Percentiles rank a stretch among this genome's conserved stretches.
Evolutionary conservation across 2,329 filamentous ascomycete species (phyloP).

Genomic region (Scedosporium boydii): DNA sequence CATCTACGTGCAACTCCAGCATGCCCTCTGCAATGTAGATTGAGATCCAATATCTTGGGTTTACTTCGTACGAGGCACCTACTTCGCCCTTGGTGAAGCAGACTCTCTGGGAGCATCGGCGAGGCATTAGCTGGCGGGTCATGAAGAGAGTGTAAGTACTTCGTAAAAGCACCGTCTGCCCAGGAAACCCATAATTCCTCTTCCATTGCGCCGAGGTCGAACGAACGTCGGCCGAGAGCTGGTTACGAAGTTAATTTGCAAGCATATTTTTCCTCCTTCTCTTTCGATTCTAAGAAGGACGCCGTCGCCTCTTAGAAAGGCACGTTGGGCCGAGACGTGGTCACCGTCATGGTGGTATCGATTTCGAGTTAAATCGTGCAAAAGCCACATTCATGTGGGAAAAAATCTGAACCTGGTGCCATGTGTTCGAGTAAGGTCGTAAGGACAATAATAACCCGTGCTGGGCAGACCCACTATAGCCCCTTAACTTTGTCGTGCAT

Average conservation of each 20-base stretch:
- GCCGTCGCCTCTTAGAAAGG: background rate
- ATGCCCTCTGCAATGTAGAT: too few species aligned
- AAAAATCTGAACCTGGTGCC: constrained; percentile 1
- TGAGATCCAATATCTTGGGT: too few species aligned
- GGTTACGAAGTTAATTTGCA: too few species aligned
- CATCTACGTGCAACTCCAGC: background rate
- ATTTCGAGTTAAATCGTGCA: background rate
- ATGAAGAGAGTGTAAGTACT: too few species aligned
- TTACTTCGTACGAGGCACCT: too few species aligned
- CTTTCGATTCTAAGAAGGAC: background rate
- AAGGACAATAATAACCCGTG: background rate
- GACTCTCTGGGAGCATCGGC: too few species aligned
- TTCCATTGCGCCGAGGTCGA: background rate
- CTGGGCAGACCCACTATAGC: background rate
- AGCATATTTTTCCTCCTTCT: background rate
- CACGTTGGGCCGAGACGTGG: background rate
- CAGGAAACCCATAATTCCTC: background rate
- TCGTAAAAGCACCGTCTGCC: too few species aligned
- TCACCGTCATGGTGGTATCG: constrained; percentile 1
- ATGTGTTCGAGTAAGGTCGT: background rate
- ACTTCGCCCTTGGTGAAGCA: too few species aligned
- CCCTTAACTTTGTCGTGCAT: background rate
- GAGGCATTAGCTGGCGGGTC: too few species aligned
- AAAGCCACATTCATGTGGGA: background rate
- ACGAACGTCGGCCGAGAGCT: background rate